These are phyloP conservation scores for Tetradesmus obliquus DNA, from an alignment of 139 green algal species.

Conservation along the genomic window DNA sequence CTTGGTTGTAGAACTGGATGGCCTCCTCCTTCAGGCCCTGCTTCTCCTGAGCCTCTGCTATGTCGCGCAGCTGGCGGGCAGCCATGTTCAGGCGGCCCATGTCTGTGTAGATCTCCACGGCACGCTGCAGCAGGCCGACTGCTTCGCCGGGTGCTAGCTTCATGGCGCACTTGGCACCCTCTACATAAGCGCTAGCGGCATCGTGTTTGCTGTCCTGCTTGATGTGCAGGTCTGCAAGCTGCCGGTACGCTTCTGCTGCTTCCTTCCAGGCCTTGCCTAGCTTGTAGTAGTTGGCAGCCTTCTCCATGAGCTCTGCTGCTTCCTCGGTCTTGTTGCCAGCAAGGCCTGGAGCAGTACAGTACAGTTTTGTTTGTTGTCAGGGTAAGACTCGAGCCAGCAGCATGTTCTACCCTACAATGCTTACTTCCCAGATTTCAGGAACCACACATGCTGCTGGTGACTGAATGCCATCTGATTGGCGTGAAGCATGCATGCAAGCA, in stretches of 20 bases:
- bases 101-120: conserved; percentile 92
- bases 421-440: too few species aligned
- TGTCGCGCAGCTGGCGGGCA: conserved; percentile 86
- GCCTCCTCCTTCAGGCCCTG: conserved; percentile 77
- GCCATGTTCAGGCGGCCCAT: conserved; percentile 96
- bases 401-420: too few species aligned
- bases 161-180: conserved; percentile 87
- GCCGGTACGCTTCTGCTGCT: conserved; percentile 80
- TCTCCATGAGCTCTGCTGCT: conserved; percentile 92
- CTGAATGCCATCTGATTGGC: not conserved
- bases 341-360: not conserved
- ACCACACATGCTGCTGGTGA: not conserved
- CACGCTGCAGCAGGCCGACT: conserved; percentile 66
- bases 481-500: conserved; percentile 17
- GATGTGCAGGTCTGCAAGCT: conserved; percentile 83
- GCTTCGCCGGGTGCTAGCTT: conserved; percentile 64
- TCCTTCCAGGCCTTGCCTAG: conserved; percentile 88
- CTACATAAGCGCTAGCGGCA: conserved; percentile 83
- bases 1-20: conserved; percentile 86
- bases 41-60: conserved; percentile 91
- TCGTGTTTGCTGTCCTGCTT: conserved; percentile 95
- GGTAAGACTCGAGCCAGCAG: not conserved
- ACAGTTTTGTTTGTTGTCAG: not conserved
- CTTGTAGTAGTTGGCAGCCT: conserved; percentile 96
- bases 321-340: conserved; percentile 92